Conservation (phyloP, 2,329 filamentous ascomycete genomes). For the Botrytis galanthina region DNA sequence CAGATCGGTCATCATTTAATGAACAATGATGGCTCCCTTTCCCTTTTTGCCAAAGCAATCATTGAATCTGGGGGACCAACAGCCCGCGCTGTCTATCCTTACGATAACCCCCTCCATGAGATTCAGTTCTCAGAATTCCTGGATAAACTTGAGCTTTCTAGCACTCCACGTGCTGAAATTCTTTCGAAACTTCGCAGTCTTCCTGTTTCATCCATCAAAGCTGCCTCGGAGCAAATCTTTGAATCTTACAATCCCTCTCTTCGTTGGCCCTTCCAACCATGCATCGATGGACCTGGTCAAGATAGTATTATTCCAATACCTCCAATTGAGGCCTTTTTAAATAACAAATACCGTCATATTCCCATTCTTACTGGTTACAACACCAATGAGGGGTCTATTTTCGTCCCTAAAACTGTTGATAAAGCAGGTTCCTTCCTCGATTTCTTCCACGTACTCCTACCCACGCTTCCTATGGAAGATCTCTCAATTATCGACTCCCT, state of each 20-base stretch:
- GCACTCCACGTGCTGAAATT: slow-evolving; percentile 46
- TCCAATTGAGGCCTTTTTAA: slow-evolving; percentile 59
- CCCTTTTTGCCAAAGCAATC: slow-evolving; percentile 53
- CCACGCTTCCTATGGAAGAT: slow-evolving; percentile 52
- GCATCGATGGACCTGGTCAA: slow-evolving; percentile 53
- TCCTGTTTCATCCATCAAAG: slow-evolving; percentile 41
- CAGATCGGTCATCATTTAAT: slow-evolving; percentile 69
- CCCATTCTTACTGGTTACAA: slow-evolving; percentile 70
- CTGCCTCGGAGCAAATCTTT: slow-evolving; percentile 48
- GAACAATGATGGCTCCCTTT: slow-evolving; percentile 40
- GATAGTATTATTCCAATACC: slow-evolving; percentile 53
- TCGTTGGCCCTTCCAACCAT: slow-evolving; percentile 67
- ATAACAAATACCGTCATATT: slow-evolving; percentile 52
- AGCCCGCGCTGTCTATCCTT: slow-evolving; percentile 52
- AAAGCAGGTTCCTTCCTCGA: slow-evolving; percentile 52
- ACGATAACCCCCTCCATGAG: slow-evolving; percentile 56
- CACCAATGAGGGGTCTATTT: slow-evolving; percentile 65
- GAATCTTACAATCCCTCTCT: slow-evolving; percentile 44
- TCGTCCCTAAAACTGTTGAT: slow-evolving; percentile 50
- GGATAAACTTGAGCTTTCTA: slow-evolving; percentile 48
- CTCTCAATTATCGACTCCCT: slow-evolving; percentile 54
- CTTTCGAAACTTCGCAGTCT: slow-evolving; percentile 51
- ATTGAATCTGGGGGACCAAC: slow-evolving; percentile 57
- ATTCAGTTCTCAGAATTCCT: slow-evolving; percentile 57
- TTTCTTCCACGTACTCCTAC: slow-evolving; percentile 63